phyloP scores from a whole-genome alignment of 2,329 filamentous ascomycete genomes.

The Sordariomycetes sp. region DNA sequence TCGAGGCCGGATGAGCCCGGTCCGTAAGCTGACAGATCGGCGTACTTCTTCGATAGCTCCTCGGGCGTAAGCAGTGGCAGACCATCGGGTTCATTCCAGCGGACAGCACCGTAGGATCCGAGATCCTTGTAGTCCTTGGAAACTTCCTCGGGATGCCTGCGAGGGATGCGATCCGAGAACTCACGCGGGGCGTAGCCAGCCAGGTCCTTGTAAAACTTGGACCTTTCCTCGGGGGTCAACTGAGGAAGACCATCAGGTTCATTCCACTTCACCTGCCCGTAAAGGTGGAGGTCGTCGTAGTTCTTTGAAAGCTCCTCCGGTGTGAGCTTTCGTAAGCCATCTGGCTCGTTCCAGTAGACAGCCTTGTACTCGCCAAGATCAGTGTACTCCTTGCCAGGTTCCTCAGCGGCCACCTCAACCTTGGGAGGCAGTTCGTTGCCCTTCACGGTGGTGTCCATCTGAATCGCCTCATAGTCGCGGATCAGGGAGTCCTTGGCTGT shows the following conservation, averaged over 20 bases:
- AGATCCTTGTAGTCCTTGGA: conserved; percentile 28
- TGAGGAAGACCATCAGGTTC: conserved; percentile 17
- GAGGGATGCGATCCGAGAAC: conserved; percentile 24
- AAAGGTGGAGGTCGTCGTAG: conserved; percentile 26
- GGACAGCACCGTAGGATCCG: conserved; percentile 17
- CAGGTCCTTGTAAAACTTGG: conserved; percentile 24
- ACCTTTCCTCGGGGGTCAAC: conserved; percentile 17
- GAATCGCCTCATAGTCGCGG: conserved; percentile 15
- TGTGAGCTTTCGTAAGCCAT: conserved; percentile 18
- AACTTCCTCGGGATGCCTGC: conserved; percentile 21
- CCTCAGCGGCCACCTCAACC: conserved; percentile 17
- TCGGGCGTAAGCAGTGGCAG: conserved; percentile 13
- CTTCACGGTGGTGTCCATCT: conserved; percentile 18
- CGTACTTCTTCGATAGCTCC: conserved; percentile 28
- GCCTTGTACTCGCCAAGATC: conserved; percentile 31
- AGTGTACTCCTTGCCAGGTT: conserved; percentile 23
- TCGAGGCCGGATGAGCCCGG: background rate
- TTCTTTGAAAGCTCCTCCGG: conserved; percentile 28
- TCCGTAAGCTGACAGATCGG: conserved; percentile 22
- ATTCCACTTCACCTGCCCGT: conserved; percentile 19
- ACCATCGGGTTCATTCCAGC: conserved; percentile 1
- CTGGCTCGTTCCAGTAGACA: conserved; percentile 25
- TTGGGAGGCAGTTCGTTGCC: conserved; percentile 27
- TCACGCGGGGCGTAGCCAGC: conserved; percentile 20
- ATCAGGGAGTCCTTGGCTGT: conserved; percentile 20